phyloP scores from a whole-genome alignment of 2,329 filamentous ascomycete genomes.

The Stromatinia cepivora region DNA sequence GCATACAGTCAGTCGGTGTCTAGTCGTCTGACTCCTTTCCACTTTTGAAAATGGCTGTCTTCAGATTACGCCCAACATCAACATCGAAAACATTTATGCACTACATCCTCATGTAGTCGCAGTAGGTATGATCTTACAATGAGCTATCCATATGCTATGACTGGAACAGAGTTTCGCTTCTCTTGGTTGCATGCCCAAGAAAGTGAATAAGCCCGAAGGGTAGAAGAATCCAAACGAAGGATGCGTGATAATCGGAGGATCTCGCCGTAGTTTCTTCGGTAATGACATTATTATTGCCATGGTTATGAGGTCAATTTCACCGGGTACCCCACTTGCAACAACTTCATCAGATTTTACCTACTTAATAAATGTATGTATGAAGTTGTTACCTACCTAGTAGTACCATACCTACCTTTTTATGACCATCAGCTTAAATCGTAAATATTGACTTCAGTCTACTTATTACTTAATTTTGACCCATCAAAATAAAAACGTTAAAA shows the following conservation, averaged over 20 bases:
- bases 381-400: not conserved
- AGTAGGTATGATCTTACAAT: no score
- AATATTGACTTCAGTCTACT: not conserved
- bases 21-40: not conserved
- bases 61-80: not conserved
- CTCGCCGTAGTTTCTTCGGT: conserved; percentile 23
- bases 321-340: conserved; percentile 19
- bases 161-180: conserved; percentile 17
- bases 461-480: not conserved
- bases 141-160: not conserved
- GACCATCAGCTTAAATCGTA: not conserved
- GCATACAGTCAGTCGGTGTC: not conserved
- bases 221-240: conserved; percentile 5
- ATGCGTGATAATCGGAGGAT: conserved; percentile 10
- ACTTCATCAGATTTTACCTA: not conserved
- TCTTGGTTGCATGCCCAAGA: conserved; percentile 7
- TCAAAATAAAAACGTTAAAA: not conserved
- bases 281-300: conserved; percentile 7
- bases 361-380: no score
- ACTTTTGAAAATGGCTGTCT: not conserved
- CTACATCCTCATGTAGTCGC: not conserved
- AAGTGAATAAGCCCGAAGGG: conserved; percentile 10
- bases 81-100: not conserved
- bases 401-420: not conserved
- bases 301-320: conserved; percentile 17